Base-by-base conservation (phyloP, 2,329 filamentous ascomycete genomes). In the Epichloe scottii region DNA sequence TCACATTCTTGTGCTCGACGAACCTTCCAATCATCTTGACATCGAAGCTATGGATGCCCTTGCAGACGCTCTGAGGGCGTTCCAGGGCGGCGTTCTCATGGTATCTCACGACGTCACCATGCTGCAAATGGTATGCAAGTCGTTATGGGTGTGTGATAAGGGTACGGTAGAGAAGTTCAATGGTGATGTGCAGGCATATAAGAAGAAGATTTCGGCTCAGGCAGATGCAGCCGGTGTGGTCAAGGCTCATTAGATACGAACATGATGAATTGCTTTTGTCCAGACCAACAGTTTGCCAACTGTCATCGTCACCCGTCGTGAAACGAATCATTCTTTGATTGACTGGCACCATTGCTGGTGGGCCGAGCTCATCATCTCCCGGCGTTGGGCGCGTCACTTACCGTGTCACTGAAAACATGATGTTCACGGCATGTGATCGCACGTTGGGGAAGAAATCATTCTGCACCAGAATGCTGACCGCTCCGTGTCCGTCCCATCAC, bases 31-130 rank as follows among this genome's bases (percentile, higher is more conserved):
- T 74, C 93, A 98, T 69, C 75, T 98, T 61, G 93, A 98, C 80
- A 97, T 98, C 60, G 93, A 98, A 69, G 93, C 93, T 57, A 96
- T 98, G 93, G 93, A 98, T 67, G 91, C 93, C 11, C 75, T 98
- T 49, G 84, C 88, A 4, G 82, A 85, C 33, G 93, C 93, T 15
- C 74, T 98, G 59, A 78, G 82, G 59, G 80, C 84, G 57, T 98
- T 97, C 72, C 79, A 95, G 71, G 93, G 93, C 55, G 93, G 93
- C 66, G 90, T 98, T 51, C 74, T 98, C 61, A 97, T 98, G 89
- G 93, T 98, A 52, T 95, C 87, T 63, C 93, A 98, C 85, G 93
- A 98, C 66, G 93, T 98, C 50, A 97, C 93, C 1, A 96, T 98
- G 89, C 68, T 98, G 68, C 89, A 95, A 74, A 95, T 87, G 49